phyloP scores from a whole-genome alignment of 1,284 basidiomycete species.

The Fomitopsis pinicola region DNA sequence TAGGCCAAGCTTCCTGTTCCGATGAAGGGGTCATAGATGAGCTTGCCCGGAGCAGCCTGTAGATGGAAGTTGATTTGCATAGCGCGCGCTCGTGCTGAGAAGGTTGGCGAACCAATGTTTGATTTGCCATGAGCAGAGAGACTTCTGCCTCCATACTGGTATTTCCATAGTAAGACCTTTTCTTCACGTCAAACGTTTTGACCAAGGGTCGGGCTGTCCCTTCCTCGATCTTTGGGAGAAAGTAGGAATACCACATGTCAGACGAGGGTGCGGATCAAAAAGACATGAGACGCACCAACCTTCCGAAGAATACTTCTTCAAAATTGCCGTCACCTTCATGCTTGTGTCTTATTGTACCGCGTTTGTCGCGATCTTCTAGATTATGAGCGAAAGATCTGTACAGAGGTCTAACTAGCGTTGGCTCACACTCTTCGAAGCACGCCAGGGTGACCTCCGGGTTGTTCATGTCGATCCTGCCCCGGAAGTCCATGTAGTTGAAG shows the following conservation, averaged over 20 bases:
- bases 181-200: slow-evolving; percentile 81
- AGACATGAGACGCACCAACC: slow-evolving; percentile 61
- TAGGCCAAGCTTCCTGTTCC: slow-evolving; percentile 98
- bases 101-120: slow-evolving; percentile 63
- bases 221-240: slow-evolving; percentile 61
- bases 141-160: slow-evolving; percentile 98
- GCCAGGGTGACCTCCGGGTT: slow-evolving; percentile 76
- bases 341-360: slow-evolving; percentile 38
- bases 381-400: not conserved
- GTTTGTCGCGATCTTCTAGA: slow-evolving; percentile 44
- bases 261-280: too few relatives aligned
- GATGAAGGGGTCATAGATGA: slow-evolving; percentile 95
- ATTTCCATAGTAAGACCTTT: slow-evolving; percentile 89
- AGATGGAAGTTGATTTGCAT: too few relatives aligned
- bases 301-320: slow-evolving; percentile 74
- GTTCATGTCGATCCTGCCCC: slow-evolving; percentile 83
- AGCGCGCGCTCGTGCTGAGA: too few relatives aligned
- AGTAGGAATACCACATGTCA: not conserved
- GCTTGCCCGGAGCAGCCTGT: slow-evolving; percentile 82
- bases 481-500: slow-evolving; percentile 84
- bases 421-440: slow-evolving; percentile 87
- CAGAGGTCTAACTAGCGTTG: not conserved
- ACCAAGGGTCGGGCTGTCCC: slow-evolving; percentile 72
- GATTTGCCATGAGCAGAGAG: slow-evolving; percentile 93
- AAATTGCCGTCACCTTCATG: slow-evolving; percentile 67